Base-by-base conservation (phyloP, 176 grass and related monocot species). In the Triticum monococcum region DNA sequence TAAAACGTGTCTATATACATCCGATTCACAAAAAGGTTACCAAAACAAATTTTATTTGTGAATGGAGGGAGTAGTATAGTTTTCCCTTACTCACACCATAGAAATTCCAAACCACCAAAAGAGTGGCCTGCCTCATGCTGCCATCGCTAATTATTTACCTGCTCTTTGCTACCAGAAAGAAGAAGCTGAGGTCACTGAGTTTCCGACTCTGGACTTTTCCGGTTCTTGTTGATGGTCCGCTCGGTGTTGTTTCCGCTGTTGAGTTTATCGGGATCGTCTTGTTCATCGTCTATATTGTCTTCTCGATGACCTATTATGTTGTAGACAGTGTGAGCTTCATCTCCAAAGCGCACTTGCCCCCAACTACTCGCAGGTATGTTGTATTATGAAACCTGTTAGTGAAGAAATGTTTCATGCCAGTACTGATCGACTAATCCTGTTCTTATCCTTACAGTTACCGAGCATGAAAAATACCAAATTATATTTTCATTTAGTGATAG, bases 201-300 rank as follows among this genome's bases (percentile, higher is more conserved):
- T 96, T 96, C 74, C 88, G 92, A 52, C 96, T 98, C 25, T 96
- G 96, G 96, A 98, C 96, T 28, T 96, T 94, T 75, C 96, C 96
- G 31, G 88, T 94, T 80, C 80, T 98, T 30, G 93, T 96, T 0
- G 88, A 98, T 7, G 96, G 96, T 11, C 90, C 96, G 37, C 91
- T 98, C 46, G 93, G 96, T 32, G 96, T 98, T 46, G 92, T 98
- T 64, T 98, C 96, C 5, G 93, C 93, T 54, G 88, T 84, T 78
- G 96, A 98, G 66, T 94, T 98, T 64, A 92, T 98, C 3, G 93
- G 96, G 81, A 94, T 98, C 68, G 37, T 84, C 52, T 35, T 98
- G 24, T 98, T 98, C 62, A 77, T 90, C 25, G 6, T 78, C 31
- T 96, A 92, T 80, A 79, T 94, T 73, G 65, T 85, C 79, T 98